These are phyloP conservation scores for Cucurbita argyrosperma DNA, from an alignment of 306 rosid genomes.

Conservation along the genomic window DNA sequence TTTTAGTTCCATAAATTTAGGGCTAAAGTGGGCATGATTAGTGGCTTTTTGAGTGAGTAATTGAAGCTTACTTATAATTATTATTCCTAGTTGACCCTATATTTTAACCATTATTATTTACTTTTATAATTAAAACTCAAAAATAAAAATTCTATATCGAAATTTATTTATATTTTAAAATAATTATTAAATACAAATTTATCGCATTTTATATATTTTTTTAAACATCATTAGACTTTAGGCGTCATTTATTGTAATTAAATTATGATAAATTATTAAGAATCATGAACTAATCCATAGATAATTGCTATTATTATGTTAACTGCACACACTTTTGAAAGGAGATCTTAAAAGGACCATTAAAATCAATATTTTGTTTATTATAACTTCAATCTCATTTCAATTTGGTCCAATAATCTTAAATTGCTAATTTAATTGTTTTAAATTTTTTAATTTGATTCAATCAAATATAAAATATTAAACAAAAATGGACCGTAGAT, in stretches of 20 bases:
- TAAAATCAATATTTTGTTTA: not conserved
- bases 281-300: not conserved
- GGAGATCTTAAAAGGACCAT: not conserved
- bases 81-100: not conserved
- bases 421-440: no score
- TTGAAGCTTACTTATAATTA: not conserved
- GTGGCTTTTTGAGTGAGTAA: not conserved
- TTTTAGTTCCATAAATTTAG: not conserved
- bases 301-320: not conserved
- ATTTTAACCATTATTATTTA: not conserved
- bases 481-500: no score
- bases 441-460: no score
- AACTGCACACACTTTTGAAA: not conserved
- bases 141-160: not conserved
- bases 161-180: no score
- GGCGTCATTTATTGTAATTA: not conserved
- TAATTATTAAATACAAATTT: no score
- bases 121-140: not conserved
- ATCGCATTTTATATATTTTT: not conserved
- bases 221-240: not conserved
- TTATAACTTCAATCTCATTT: no score
- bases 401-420: no score
- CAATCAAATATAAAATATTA: no score
- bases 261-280: not conserved
- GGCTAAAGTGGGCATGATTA: conserved; percentile 5